These are phyloP conservation scores for Trametes sanguinea DNA, from an alignment of 768 basidiomycete species.

Conservation along the genomic window DNA sequence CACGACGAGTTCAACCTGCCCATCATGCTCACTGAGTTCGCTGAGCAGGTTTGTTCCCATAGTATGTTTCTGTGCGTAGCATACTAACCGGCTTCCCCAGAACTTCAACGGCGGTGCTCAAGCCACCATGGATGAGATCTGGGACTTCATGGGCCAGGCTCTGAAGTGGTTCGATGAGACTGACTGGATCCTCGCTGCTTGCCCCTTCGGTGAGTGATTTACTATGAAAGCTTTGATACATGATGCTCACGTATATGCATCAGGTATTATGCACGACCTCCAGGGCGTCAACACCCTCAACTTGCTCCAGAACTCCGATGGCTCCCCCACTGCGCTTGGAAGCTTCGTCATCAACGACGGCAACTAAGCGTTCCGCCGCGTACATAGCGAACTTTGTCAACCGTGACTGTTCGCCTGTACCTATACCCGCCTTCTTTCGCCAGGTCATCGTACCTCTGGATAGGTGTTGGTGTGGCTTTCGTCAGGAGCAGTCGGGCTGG, in stretches of 20 bases:
- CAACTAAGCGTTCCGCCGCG: background rate
- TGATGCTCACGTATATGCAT: background rate
- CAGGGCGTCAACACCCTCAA: conserved; percentile 58
- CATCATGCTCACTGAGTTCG: conserved; percentile 72
- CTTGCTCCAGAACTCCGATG: conserved; percentile 47
- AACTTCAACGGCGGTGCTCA: conserved; percentile 53
- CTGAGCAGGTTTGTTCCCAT: conserved; percentile 49
- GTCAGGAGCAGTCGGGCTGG: conserved; percentile 5
- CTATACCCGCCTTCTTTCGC: conserved; percentile 17
- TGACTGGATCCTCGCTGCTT: conserved; percentile 44
- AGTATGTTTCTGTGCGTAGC: background rate
- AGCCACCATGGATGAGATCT: conserved; percentile 44
- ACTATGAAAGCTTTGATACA: background rate
- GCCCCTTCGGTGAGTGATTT: conserved; percentile 59
- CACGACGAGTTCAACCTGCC: conserved; percentile 43
- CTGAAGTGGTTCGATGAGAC: conserved; percentile 49
- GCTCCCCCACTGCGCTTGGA: conserved; percentile 56
- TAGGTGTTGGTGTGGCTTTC: conserved; percentile 23
- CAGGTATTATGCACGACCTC: conserved; percentile 60
- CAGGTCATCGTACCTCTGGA: conserved; percentile 23
- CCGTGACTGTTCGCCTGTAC: conserved; percentile 4
- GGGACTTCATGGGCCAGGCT: conserved; percentile 48
- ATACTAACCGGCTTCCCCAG: conserved; percentile 33
- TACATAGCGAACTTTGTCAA: background rate
- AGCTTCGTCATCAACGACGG: conserved; percentile 44